Evolutionary conservation across 2,329 filamentous ascomycete species (phyloP), one percentile per base, ranked within the genome.

Genomic region (Ophiostoma angusticollis): DNA sequence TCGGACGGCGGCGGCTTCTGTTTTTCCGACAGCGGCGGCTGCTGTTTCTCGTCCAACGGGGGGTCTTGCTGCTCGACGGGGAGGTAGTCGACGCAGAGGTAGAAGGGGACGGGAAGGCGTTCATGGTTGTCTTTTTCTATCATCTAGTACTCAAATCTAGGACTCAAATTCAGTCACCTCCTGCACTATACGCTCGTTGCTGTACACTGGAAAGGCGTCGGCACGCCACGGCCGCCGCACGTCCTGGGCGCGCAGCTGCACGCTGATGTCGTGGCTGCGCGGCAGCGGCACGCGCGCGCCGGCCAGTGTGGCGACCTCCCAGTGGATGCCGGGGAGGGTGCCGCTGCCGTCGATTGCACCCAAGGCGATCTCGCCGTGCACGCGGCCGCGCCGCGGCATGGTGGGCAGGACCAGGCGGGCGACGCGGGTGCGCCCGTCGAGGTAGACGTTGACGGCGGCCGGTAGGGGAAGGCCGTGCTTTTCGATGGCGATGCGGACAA

Each of bases 21-120:
- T 28, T 49, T 40, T 34, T 42, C 39, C 16, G 12, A 35, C 6
- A 40, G 24, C 27, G 49, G 45, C 12, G 49, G 43, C 12, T 49
- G 43, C 32, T 50, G 44, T 37, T 48, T 44, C 36, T 43, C 39
- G 27, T 19, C 38, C 13, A 34, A 34, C 18, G 46, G 44, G 13
- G 47, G 37, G 2, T 47, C 41, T 28, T 47, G 35, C 19, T 47
- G 36, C 21, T 40, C 40, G n/a, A n/a, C n/a, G n/a, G n/a, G n/a
- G n/a, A n/a, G n/a, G n/a, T n/a, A n/a, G n/a, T n/a, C n/a, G n/a
- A n/a, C n/a, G n/a, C n/a, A n/a, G n/a, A n/a, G n/a, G n/a, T n/a
- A n/a, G n/a, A 17, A 31, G 35, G 28, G 35, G 23, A 31, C 9
- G 17, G 19, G 30, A 33, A n/a, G n/a, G 23, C 9, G 14, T 13